Conservation (phyloP, 345 rosid genomes). For the Ricinus communis region DNA sequence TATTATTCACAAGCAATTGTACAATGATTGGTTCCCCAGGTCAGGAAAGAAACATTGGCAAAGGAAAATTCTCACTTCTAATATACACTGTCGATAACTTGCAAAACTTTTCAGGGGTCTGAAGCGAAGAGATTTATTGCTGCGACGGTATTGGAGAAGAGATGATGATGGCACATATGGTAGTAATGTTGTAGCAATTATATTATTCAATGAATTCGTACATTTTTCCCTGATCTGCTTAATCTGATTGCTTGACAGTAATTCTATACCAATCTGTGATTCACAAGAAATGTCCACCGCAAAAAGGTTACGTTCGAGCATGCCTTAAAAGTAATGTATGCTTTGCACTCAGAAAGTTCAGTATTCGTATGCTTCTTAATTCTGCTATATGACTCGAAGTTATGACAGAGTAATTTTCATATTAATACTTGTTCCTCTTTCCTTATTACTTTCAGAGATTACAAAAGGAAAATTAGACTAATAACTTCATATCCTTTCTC, state of each 20-base stretch:
- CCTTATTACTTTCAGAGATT: too few relatives aligned
- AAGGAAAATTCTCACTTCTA: not conserved
- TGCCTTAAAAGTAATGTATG: constrained; percentile 77
- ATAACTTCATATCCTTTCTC: too few relatives aligned
- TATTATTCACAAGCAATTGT: constrained; percentile 60
- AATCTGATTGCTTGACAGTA: constrained; percentile 48
- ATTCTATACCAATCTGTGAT: constrained; percentile 82
- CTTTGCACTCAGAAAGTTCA: constrained; percentile 25
- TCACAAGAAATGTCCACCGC: constrained; percentile 73
- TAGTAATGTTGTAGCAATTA: constrained; percentile 26
- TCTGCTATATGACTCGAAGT: constrained; percentile 9
- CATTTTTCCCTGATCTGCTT: not conserved
- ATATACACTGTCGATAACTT: constrained; percentile 7
- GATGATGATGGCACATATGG: constrained; percentile 98
- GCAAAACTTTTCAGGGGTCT: constrained; percentile 50
- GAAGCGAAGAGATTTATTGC: constrained; percentile 73
- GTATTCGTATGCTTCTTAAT: not conserved
- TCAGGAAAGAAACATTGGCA: constrained; percentile 21
- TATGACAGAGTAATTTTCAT: not conserved
- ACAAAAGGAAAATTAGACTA: too few relatives aligned
- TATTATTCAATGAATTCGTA: constrained; percentile 4
- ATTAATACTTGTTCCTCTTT: too few relatives aligned
- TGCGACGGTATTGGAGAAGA: constrained; percentile 91
- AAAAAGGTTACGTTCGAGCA: constrained; percentile 81
- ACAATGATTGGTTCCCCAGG: constrained; percentile 86